Evolutionary conservation across 225 moss, liverwort and hornwort species (phyloP).

Genomic region (Ulota crispa): DNA sequence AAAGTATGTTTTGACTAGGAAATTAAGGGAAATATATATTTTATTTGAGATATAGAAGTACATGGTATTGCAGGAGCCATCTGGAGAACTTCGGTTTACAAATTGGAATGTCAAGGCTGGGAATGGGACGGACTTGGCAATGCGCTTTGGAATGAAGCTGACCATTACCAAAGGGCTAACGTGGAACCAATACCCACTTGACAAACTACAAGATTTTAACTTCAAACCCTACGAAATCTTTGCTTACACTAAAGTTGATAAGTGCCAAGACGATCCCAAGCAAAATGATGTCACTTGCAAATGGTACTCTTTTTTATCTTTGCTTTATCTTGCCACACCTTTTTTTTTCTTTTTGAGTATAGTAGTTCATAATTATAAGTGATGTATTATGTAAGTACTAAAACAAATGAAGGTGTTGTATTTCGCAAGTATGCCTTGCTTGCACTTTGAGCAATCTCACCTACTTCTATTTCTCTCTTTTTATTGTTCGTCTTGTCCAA

Average conservation of each 20-base stretch:
- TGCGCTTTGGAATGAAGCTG: constrained; percentile 30
- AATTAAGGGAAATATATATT: no score
- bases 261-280: constrained; percentile 23
- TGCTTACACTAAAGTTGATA: not conserved
- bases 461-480: no score
- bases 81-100: constrained; percentile 25
- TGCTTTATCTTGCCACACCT: rapidly evolving
- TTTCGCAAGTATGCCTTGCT: no score
- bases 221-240: constrained; percentile 5
- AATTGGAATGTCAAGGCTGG: constrained; percentile 26
- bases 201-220: constrained; percentile 20
- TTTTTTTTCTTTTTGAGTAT: not conserved
- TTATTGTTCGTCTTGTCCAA: no score
- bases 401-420: no score
- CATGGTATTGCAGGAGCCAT: constrained; percentile 19
- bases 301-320: not conserved
- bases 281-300: constrained; percentile 25
- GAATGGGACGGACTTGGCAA: constrained; percentile 28
- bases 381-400: not conserved
- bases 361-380: not conserved
- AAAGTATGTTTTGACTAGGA: no score
- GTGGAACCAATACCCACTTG: constrained; percentile 35
- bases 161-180: not conserved
- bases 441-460: no score
- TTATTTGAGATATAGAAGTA: no score